Evolutionary conservation across 768 basidiomycete species (phyloP).

Genomic region (Russula vinacea): DNA sequence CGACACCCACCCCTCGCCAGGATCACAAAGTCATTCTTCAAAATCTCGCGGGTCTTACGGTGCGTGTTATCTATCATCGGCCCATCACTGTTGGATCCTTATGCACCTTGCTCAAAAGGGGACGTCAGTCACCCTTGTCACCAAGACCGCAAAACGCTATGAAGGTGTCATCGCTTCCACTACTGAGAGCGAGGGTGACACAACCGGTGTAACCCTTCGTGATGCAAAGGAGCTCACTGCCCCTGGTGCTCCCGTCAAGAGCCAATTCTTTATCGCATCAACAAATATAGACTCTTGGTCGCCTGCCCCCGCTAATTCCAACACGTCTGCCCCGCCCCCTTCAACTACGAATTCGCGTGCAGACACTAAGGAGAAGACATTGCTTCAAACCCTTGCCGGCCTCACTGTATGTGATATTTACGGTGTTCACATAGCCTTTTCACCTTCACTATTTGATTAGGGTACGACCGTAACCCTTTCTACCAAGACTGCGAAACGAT

Average conservation of each 20-base stretch:
- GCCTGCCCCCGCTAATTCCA: constrained; percentile 33
- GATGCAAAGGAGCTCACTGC: constrained; percentile 70
- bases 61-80: constrained; percentile 37
- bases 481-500: constrained; percentile 67
- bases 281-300: constrained; percentile 69
- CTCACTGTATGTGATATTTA: constrained; percentile 55
- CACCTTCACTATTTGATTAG: constrained; percentile 38
- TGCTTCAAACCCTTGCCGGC: constrained; percentile 63
- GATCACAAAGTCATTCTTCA: constrained; percentile 51
- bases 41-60: constrained; percentile 57
- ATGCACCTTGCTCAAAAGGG: constrained; percentile 45
- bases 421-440: constrained; percentile 21
- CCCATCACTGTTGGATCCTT: not conserved
- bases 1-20: constrained; percentile 37
- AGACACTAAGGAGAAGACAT: constrained; percentile 53
- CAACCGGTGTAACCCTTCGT: constrained; percentile 69
- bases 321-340: constrained; percentile 44
- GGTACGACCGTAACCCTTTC: constrained; percentile 76
- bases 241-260: constrained; percentile 65
- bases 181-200: constrained; percentile 62
- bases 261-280: constrained; percentile 63
- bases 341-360: constrained; percentile 34
- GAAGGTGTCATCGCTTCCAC: constrained; percentile 64
- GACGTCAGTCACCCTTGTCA: constrained; percentile 67
- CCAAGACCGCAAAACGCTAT: constrained; percentile 67